Conservation (phyloP, 306 rosid species). For the Malus fusca region DNA sequence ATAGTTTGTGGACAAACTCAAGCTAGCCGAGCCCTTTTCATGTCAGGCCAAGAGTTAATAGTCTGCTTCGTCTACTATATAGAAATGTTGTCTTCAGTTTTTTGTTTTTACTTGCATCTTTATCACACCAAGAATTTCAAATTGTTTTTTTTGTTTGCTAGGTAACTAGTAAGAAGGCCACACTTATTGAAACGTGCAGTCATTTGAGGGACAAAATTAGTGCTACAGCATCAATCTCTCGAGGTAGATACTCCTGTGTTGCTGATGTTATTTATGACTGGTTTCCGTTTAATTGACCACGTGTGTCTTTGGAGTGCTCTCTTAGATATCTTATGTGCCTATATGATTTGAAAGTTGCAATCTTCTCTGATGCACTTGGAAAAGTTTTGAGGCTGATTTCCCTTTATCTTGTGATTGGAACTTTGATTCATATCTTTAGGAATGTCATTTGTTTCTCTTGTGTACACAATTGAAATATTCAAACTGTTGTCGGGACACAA, state of each 20-base stretch:
- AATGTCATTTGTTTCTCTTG: background rate
- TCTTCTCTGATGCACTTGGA: background rate
- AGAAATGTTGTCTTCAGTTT: conserved; percentile 1
- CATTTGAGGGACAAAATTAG: conserved; percentile 67
- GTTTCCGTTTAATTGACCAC: background rate
- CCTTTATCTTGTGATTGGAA: background rate
- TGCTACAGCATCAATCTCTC: conserved; percentile 55
- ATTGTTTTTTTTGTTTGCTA: conserved; percentile 16
- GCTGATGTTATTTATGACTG: background rate
- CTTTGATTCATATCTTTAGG: background rate
- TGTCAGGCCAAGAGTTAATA: background rate
- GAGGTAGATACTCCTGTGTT: conserved; percentile 37
- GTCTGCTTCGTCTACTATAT: background rate
- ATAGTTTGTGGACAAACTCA: conserved; percentile 13
- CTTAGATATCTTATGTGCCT: background rate
- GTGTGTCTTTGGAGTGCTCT: background rate
- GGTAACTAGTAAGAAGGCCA: conserved; percentile 89
- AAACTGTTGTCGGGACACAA: background rate
- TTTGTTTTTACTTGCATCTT: background rate
- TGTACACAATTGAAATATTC: background rate
- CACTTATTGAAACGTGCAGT: conserved; percentile 59
- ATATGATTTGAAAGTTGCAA: background rate
- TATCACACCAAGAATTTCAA: background rate
- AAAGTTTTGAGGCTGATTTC: background rate
- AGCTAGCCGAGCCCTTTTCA: background rate